A percentile compares a stretch with the other conserved stretches of the same genome.
Evolutionary conservation across 116 monocot genomes (phyloP).

Genomic region (Zostera marina): DNA sequence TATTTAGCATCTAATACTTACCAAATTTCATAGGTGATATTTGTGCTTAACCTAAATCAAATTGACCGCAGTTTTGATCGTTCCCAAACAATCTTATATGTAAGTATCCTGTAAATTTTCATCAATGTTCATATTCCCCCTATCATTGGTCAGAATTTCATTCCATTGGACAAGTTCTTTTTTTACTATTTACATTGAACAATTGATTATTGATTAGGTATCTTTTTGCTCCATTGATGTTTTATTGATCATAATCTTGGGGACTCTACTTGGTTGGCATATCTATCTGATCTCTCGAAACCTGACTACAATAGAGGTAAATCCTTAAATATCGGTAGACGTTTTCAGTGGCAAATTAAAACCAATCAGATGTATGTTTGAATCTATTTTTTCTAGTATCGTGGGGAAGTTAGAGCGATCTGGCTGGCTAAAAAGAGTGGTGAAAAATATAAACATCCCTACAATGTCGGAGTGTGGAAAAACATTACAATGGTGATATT

Average conservation of each 20-base stretch:
- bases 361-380: neutral
- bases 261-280: slow-evolving; percentile 71
- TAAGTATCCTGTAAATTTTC: slow-evolving; percentile 15
- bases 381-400: slow-evolving; percentile 31
- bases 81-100: slow-evolving; percentile 32
- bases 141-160: too few species aligned
- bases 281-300: slow-evolving; percentile 60
- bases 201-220: slow-evolving; percentile 20
- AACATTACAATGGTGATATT: slow-evolving; percentile 39
- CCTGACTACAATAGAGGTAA: slow-evolving; percentile 85
- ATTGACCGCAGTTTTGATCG: slow-evolving; percentile 22
- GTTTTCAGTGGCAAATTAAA: neutral
- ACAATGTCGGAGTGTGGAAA: slow-evolving; percentile 41
- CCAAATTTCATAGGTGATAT: slow-evolving; percentile 9
- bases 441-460: slow-evolving; percentile 59
- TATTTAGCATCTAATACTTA: neutral
- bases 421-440: slow-evolving; percentile 83
- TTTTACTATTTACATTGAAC: neutral
- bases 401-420: slow-evolving; percentile 40
- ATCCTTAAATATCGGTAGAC: neutral
- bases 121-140: too few species aligned
- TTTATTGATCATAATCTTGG: slow-evolving; percentile 28
- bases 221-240: slow-evolving; percentile 23
- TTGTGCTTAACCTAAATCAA: slow-evolving; percentile 18
- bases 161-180: neutral